Evolutionary conservation across 108 stramenopile genomes (phyloP).

Genomic region (Mediolabrus comicus): DNA sequence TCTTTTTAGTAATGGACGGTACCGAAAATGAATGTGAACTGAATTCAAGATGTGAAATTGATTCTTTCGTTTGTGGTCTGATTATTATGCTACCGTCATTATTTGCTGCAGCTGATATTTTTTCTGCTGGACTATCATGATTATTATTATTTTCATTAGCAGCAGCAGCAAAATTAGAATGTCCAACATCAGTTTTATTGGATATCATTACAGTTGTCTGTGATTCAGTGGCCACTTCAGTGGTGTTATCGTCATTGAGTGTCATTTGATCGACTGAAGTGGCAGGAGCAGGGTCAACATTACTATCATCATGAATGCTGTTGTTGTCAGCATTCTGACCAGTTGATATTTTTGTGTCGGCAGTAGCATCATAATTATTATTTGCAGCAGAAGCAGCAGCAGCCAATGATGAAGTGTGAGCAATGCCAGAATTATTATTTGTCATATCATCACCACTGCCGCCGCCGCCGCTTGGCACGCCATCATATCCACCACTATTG

Average conservation of each 20-base stretch:
- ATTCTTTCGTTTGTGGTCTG: conserved; percentile 20
- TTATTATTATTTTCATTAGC: neutral
- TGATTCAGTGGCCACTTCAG: neutral
- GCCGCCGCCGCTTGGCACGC: neutral
- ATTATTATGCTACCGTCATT: neutral
- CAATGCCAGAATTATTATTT: neutral
- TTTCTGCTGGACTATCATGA: no score
- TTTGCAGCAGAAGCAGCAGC: conserved; percentile 44
- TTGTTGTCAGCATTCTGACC: conserved; percentile 50
- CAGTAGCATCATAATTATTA: conserved; percentile 44
- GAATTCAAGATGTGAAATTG: conserved; percentile 13
- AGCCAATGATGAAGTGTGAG: conserved; percentile 28
- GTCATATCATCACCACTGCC: neutral
- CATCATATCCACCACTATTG: neutral
- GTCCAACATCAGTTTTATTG: neutral
- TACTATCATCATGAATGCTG: neutral
- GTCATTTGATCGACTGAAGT: neutral
- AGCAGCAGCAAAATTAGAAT: neutral
- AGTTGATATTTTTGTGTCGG: conserved; percentile 19
- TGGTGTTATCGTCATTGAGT: neutral
- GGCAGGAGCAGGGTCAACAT: no score
- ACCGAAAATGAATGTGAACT: conserved; percentile 32
- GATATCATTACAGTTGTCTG: neutral
- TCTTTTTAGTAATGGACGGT: conserved; percentile 8
- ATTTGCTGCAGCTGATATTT: neutral